Base-by-base conservation (phyloP, 2,329 filamentous ascomycete genomes). In the Colletotrichum tofieldiae region DNA sequence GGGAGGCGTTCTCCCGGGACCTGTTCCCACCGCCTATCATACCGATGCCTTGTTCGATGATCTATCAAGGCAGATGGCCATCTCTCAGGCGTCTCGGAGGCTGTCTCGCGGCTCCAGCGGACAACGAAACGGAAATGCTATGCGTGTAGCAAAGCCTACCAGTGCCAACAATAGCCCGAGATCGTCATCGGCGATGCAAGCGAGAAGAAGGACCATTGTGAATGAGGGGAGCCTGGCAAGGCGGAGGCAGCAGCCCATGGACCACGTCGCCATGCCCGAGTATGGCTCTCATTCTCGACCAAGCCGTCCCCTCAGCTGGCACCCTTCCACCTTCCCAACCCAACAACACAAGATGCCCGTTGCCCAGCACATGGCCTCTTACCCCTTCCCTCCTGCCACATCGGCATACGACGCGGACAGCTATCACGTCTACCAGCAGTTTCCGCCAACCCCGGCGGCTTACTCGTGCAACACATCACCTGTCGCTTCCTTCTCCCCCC, bases 241-340 rank as follows among this genome's bases (percentile, higher is more conserved):
- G 72, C 83, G 85, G 74, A 86, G 82, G 72, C 86, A 86, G 61
- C 86, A 87, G 72, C 82, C 82, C 41, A 77, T 86, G 55, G 83
- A 89, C 70, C 83, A 87, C 71, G 78, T 84, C 56, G 78, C 79
- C 75, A 69, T 83, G 72, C 77, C 86, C 75, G 81, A 79, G 11
- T 80, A 75, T 73, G 63, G 64, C 41, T 75, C 77, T 45, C 79
- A 81, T 68, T 79, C 81, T 35, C 80, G 82, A 77, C 81, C 85
- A 49, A 82, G 82, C 64, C 88, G 93, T 52, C 93, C 93, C 7
- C 84, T 93, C 56, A 94, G 93, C 84, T 95, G 93, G 93, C 93
- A 95, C 79, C 92, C 93, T 3, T 88, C 89, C 29, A 89, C 91
- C 55, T 74, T 47, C 74, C 79, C 81, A 67, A 81, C 81, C 74